A percentile compares a stretch with the other conserved stretches of the same genome.
These are phyloP conservation scores for Nicotiana sylvestris DNA, from an alignment of 257 asterid genomes.

Conservation along the genomic window DNA sequence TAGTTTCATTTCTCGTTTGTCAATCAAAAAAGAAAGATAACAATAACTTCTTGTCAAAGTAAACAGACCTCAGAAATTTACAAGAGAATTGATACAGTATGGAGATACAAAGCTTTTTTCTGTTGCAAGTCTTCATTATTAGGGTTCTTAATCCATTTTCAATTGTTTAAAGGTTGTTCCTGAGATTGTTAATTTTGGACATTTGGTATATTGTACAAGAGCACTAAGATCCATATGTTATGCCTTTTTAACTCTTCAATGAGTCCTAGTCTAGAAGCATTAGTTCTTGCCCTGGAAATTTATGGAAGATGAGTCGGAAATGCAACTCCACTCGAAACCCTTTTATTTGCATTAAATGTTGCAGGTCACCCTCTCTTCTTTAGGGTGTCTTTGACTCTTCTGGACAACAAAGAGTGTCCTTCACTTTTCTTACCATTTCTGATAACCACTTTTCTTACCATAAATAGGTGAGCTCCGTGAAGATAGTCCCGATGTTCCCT, in stretches of 20 bases:
- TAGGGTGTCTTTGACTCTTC: neutral
- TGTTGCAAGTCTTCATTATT: neutral
- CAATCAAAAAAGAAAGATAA: neutral
- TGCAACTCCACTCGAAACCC: neutral
- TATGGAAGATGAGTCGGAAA: neutral
- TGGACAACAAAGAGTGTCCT: neutral
- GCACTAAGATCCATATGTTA: neutral
- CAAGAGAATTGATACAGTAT: neutral
- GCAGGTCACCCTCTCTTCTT: neutral
- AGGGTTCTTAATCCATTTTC: neutral
- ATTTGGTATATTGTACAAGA: neutral
- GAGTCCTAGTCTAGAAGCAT: neutral
- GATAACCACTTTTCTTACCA: neutral
- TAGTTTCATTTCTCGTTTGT: neutral
- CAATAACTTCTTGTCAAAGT: neutral
- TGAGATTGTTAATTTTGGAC: neutral
- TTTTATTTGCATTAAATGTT: too few relatives aligned
- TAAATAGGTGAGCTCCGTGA: slow-evolving; percentile 63
- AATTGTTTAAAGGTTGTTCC: neutral
- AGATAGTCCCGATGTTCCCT: slow-evolving; percentile 64
- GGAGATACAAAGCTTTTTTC: neutral
- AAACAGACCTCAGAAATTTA: neutral
- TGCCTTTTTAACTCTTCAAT: neutral
- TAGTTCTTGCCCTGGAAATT: neutral
- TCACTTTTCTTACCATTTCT: neutral